Conservation (phyloP, 208 protist species). For the Jaenimonas drosophilae region DNA sequence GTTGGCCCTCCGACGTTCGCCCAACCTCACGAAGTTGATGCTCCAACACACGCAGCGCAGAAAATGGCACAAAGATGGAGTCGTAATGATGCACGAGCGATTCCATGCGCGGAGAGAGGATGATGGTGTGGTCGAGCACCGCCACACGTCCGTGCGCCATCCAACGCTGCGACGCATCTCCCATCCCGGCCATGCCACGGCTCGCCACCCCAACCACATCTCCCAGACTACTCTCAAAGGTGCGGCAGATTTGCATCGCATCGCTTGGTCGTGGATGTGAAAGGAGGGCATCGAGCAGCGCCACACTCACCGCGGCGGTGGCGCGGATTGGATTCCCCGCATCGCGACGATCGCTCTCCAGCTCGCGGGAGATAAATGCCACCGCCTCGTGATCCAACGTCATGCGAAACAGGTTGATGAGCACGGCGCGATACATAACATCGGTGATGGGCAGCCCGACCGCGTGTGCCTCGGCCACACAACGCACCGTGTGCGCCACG, state of each 20-base stretch:
- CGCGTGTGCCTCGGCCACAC: slow-evolving; percentile 59
- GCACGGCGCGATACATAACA: slow-evolving; percentile 64
- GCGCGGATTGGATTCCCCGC: slow-evolving; percentile 38
- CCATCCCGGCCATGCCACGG: slow-evolving; percentile 43
- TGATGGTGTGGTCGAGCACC: slow-evolving; percentile 80
- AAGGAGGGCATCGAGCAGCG: slow-evolving; percentile 65
- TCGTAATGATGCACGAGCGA: slow-evolving; percentile 81
- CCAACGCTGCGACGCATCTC: slow-evolving; percentile 61
- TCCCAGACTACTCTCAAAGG: slow-evolving; percentile 49
- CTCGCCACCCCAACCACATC: slow-evolving; percentile 46
- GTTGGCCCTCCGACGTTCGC: slow-evolving; percentile 40
- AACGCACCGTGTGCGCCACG: slow-evolving; percentile 53
- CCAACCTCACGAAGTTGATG: slow-evolving; percentile 40
- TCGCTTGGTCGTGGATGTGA: slow-evolving; percentile 53
- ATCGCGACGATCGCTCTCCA: slow-evolving; percentile 23
- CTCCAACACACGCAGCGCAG: slow-evolving; percentile 52
- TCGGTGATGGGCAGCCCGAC: slow-evolving; percentile 72
- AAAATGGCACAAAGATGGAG: slow-evolving; percentile 71
- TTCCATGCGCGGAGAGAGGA: slow-evolving; percentile 70
- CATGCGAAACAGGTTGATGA: slow-evolving; percentile 50
- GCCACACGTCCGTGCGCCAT: slow-evolving; percentile 79
- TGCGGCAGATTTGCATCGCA: slow-evolving; percentile 43
- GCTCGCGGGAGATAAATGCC: slow-evolving; percentile 61
- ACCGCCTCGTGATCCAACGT: slow-evolving; percentile 70
- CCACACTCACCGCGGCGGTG: slow-evolving; percentile 47